Evolutionary conservation across 352 stramenopile genomes (phyloP), one percentile per base, ranked within the genome.

Genomic region (Peronospora tabacina): DNA sequence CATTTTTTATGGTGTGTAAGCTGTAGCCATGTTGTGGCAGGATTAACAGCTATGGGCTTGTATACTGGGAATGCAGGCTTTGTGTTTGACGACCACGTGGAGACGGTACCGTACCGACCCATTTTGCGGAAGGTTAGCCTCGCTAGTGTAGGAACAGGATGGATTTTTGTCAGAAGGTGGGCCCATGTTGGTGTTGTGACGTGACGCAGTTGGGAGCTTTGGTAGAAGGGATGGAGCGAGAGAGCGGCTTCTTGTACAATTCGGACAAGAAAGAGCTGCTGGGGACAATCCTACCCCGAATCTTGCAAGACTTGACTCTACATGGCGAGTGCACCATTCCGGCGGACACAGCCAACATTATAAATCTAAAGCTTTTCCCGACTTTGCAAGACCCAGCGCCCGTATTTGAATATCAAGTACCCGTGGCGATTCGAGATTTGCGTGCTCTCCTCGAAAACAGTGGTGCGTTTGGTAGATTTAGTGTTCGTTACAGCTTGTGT

Each of bases 291-390:
- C 38, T 94, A 26, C 79, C 81, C 15, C 72, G 80, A 51, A 87
- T 91, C 53, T 58, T 90, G 17, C 49, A 61, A 2, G 77, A 90
- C 46, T 68, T 94, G 35, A 89, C 72, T 33, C 58, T 84, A 29
- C 58, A 77, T 58, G 81, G 79, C 24, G 79, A 91, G 37, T 87
- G 78, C 61, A 91, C 79, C 7, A 89, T 91, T 58, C 81, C 82
- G 1, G 73, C 92, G 32, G 79, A 94, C 43, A 60, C 65, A 13
- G 76, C 82, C 34, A 94, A 94, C 55, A 74, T 92, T 37, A 84
- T 94, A 56, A 94, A 91, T 58, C 64, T 94, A 34, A 94, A 94
- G 47, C 68, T 90, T 15, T 90, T 92, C 50, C 81, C 75, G 3
- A 87, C 68, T 16, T 75, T 91, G 24, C 68, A 79, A 44, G 68